Conservation (phyloP, 768 basidiomycete genomes). For the Boletus bicolor region DNA sequence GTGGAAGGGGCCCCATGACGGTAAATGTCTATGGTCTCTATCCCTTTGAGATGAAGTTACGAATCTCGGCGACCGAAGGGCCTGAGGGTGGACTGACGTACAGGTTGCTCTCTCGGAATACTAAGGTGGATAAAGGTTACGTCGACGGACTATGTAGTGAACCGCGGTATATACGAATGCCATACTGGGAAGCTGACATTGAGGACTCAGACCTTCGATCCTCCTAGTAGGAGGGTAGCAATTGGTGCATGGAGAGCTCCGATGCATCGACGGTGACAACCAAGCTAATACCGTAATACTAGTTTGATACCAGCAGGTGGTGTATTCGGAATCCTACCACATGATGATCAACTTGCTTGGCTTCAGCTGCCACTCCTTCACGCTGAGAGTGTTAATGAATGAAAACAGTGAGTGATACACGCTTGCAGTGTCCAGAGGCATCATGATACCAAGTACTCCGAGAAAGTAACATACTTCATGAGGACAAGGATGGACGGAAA, state of each 20-base stretch:
- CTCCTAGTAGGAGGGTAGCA: no score
- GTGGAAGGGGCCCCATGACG: constrained; percentile 1
- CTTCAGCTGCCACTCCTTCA: no score
- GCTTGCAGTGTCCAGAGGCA: no score
- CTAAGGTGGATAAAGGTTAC: background rate
- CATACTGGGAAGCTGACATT: background rate
- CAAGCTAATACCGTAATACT: no score
- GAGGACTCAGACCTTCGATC: background rate
- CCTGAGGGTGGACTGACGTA: no score
- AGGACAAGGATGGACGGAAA: background rate
- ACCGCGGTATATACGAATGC: background rate
- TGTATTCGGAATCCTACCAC: no score
- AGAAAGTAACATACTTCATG: background rate
- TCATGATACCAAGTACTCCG: background rate
- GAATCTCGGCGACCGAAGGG: background rate
- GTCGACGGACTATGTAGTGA: background rate
- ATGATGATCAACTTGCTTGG: no score
- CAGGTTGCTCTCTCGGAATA: background rate
- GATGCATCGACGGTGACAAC: background rate
- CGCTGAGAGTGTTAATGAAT: no score
- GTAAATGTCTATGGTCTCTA: constrained; percentile 15
- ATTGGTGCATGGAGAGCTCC: no score
- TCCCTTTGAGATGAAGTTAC: background rate
- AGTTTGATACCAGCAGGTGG: no score
- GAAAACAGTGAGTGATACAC: no score